Conservation (phyloP, 2,329 filamentous ascomycete species). For the Phaeosphaeriaceae sp. region DNA sequence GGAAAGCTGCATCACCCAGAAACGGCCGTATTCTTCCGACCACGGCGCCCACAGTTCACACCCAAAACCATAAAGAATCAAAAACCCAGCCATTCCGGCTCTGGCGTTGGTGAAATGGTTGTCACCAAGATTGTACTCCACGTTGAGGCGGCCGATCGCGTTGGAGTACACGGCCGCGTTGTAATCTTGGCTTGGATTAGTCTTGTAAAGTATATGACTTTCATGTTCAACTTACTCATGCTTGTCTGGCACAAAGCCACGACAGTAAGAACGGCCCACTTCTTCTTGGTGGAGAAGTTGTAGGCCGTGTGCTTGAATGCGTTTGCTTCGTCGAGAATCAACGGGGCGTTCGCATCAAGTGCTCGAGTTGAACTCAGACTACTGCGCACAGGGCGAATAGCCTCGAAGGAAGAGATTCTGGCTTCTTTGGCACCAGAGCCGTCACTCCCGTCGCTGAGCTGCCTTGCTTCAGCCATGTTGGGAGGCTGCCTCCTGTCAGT, state of each 20-base stretch:
- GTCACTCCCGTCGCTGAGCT: conserved; percentile 10
- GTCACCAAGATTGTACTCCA: conserved; percentile 61
- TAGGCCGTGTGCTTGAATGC: conserved; percentile 49
- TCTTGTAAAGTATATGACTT: conserved; percentile 46
- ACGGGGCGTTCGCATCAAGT: neutral
- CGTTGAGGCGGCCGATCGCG: conserved; percentile 57
- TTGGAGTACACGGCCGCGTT: conserved; percentile 64
- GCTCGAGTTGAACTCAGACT: neutral
- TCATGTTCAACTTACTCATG: conserved; percentile 48
- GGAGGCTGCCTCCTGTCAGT: neutral
- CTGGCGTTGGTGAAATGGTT: conserved; percentile 50
- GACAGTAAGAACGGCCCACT: conserved; percentile 60
- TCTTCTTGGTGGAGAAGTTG: conserved; percentile 55
- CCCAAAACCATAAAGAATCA: conserved; percentile 80
- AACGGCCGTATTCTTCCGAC: conserved; percentile 81
- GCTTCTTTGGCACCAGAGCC: conserved; percentile 3
- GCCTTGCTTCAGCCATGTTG: conserved; percentile 9
- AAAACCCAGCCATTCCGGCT: conserved; percentile 74
- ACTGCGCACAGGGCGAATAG: neutral
- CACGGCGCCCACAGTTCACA: conserved; percentile 84
- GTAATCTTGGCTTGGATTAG: conserved; percentile 50
- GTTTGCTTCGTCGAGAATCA: conserved; percentile 26
- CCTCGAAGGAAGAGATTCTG: neutral
- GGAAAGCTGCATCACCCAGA: conserved; percentile 74
- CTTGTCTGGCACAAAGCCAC: conserved; percentile 62